phyloP scores from a whole-genome alignment of 805 yeast genomes.

The Isabelozyma heimii region DNA sequence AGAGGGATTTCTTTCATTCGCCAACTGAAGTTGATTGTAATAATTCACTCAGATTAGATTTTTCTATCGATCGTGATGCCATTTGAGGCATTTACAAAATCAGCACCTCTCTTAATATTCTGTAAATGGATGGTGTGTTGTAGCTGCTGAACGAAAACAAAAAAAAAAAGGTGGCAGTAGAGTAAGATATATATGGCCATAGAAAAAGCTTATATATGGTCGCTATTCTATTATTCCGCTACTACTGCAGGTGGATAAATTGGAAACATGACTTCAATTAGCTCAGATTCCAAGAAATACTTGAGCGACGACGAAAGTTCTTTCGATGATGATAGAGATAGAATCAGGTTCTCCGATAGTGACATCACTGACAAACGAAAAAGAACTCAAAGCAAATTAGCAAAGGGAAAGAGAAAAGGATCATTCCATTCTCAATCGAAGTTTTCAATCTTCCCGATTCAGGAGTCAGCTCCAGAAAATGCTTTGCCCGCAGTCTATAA shows the following conservation, averaged over 20 bases:
- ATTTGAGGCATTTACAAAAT: neutral
- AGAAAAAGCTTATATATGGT: too few relatives aligned
- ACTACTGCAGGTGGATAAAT: too few relatives aligned
- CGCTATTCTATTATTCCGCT: too few relatives aligned
- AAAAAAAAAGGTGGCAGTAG: too few relatives aligned
- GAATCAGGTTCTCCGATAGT: neutral
- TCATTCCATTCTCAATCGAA: neutral
- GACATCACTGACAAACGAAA: neutral
- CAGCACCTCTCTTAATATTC: too few relatives aligned
- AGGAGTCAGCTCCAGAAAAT: conserved; percentile 20
- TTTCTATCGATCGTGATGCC: neutral
- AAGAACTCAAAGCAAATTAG: neutral
- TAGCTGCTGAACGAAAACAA: too few relatives aligned
- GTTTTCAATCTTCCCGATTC: neutral
- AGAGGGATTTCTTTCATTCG: neutral
- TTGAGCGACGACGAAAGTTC: neutral
- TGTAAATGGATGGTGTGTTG: too few relatives aligned
- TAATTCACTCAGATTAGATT: neutral
- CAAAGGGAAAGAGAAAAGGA: neutral
- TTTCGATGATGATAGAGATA: neutral
- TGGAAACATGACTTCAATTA: neutral
- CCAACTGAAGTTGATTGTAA: neutral
- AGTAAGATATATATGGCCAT: too few relatives aligned
- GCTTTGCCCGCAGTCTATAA: conserved; percentile 36
- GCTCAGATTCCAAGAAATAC: neutral